Evolutionary conservation across 2,329 filamentous ascomycete genomes (phyloP), one percentile per base, ranked within the genome.

Genomic region (Amauroascus verrucosus): DNA sequence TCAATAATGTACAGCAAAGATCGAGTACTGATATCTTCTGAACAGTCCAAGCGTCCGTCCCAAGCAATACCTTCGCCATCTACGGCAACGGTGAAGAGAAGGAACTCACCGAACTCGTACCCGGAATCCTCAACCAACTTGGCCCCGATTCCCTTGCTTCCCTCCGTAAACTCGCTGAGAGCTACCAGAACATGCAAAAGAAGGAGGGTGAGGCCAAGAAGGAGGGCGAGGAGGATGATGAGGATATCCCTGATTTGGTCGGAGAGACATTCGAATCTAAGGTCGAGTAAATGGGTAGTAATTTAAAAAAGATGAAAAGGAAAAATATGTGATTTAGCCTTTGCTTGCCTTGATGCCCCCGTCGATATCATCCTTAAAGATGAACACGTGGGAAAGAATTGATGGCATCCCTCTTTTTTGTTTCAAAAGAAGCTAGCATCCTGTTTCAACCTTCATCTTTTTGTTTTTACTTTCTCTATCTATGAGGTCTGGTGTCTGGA

Each of bases 141-240:
- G 93, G 93, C 68, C 93, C 93, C 68, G 93, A 98, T 80, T 95
- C 88, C 60, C 86, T 98, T 57, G 93, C 93, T 57, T 95, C 89
- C 60, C 88, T 98, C 69, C 88, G 93, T 75, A 97, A 97, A 81
- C 83, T 98, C 60, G 93, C 93, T 65, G 93, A 98, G 82, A 94
- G 86, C 82, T 98, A 98, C 82, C 93, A 98, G 84, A 93, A 83
- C 78, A 83, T 97, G 83, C 91, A 96, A 78, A 95, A 95, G 85
- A 85, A 83, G 69, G 86, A 88, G 73, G 87, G 78, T 56, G 84
- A 83, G 61, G 86, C 83, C 66, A 84, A 86, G 73, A 82, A 84
- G 65, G 82, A 84, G 54, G 77, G 77, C 53, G 78, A 80, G 56
- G 81, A 93, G 58, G 89, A 95, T 64, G 78, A 81, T 61, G 76